Evolutionary conservation across 1,139 yeast species (phyloP).

Genomic region (Blastobotrys malaysiensis): DNA sequence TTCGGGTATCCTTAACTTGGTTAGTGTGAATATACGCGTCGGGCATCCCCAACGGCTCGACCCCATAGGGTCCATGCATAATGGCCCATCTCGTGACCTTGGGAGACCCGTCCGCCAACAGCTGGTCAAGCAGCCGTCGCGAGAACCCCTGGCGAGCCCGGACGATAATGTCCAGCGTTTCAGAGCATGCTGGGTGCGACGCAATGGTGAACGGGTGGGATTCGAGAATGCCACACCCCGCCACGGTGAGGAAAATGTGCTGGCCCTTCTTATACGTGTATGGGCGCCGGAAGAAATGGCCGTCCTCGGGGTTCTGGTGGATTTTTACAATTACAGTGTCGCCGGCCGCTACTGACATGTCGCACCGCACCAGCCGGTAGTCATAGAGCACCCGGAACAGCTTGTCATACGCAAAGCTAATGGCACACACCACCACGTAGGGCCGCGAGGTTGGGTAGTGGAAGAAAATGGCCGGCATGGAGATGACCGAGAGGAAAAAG

Average conservation of each 20-base stretch:
- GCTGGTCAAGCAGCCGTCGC: constrained; percentile 15
- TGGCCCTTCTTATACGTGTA: constrained; percentile 25
- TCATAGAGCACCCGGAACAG: constrained; percentile 14
- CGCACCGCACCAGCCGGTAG: constrained; percentile 21
- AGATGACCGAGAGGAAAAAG: constrained; percentile 20
- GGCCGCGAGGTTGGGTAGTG: constrained; percentile 25
- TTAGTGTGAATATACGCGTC: not conserved
- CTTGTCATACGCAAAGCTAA: constrained; percentile 24
- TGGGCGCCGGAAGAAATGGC: constrained; percentile 19
- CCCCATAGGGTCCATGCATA: constrained; percentile 30
- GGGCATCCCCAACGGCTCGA: constrained; percentile 20
- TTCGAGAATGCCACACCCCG: constrained; percentile 20
- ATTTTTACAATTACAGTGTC: constrained; percentile 24
- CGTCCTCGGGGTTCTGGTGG: constrained; percentile 15
- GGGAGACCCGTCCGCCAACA: constrained; percentile 1
- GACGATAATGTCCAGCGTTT: constrained; percentile 23
- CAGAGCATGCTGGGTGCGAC: constrained; percentile 19
- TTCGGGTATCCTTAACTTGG: not conserved
- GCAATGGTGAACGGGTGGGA: constrained; percentile 20
- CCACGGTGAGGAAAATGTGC: constrained; percentile 24
- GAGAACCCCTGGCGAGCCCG: constrained; percentile 28
- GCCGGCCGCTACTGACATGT: constrained; percentile 20
- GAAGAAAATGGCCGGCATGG: constrained; percentile 24
- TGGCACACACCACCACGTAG: constrained; percentile 21
- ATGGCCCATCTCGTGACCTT: constrained; percentile 18